Evolutionary conservation across 306 rosid genomes (phyloP).

Genomic region (Casuarina cunninghamiana): DNA sequence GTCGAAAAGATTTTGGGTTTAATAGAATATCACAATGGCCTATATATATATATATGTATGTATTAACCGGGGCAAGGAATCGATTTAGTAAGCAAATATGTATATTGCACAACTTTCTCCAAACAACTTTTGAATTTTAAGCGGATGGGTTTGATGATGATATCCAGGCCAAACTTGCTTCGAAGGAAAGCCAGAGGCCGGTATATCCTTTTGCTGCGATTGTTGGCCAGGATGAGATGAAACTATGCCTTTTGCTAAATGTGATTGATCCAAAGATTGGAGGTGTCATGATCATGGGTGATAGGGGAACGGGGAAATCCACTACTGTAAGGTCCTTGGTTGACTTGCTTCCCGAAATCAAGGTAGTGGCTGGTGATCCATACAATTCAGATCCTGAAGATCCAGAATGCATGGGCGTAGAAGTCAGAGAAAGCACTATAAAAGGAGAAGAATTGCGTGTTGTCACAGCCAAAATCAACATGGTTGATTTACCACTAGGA

Average conservation of each 20-base stretch:
- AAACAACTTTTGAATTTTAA: neutral
- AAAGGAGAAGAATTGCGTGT: slow-evolving; percentile 71
- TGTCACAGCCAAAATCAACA: slow-evolving; percentile 70
- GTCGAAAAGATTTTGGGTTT: slow-evolving; percentile 10
- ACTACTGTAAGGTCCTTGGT: slow-evolving; percentile 83
- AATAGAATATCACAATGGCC: neutral
- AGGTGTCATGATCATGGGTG: slow-evolving; percentile 99
- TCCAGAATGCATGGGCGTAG: slow-evolving; percentile 87
- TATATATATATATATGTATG: neutral
- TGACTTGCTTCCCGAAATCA: slow-evolving; percentile 91
- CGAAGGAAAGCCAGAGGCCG: slow-evolving; percentile 73
- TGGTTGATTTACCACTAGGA: slow-evolving; percentile 96
- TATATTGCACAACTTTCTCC: neutral
- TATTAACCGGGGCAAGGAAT: neutral
- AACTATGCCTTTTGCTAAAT: slow-evolving; percentile 83
- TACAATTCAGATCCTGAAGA: slow-evolving; percentile 93
- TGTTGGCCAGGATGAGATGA: slow-evolving; percentile 99
- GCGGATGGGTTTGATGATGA: slow-evolving; percentile 14
- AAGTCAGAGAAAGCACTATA: slow-evolving; percentile 64
- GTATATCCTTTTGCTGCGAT: slow-evolving; percentile 93
- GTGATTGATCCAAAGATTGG: slow-evolving; percentile 96
- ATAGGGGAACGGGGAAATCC: slow-evolving; percentile 93
- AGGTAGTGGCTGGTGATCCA: slow-evolving; percentile 83
- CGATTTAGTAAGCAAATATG: neutral
- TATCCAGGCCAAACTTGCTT: slow-evolving; percentile 51